Base-by-base conservation (phyloP, 257 asterid genomes). In the Anisodus tanguticus region DNA sequence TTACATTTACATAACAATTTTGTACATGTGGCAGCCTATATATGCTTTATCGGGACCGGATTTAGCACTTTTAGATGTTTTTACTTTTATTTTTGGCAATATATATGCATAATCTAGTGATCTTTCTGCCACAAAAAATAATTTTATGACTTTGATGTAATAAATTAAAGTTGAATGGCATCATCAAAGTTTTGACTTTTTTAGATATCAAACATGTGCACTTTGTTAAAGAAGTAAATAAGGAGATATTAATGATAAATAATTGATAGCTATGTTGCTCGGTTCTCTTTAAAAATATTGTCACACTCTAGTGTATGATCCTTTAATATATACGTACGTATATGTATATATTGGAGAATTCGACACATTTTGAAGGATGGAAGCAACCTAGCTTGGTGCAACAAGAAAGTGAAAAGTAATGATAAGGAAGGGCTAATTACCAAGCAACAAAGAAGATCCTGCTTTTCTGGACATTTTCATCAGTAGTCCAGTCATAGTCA, bases 401-500 rank as follows among this genome's bases (percentile, higher is more conserved):
- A 31, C 35, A 31, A 12, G 1, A 31, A 37, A 31, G 35, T 31
- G 35, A 31, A 64, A 26, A 16, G 62, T 15, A 15, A 13, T 13
- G 60, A 57, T 54, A 54, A 11, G 22, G 54, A 17, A 83, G 26
- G n/a, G 22, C 47, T 10, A 7, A 2, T 85, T 86, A 91, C 93
- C 94, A 91, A 41, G 94, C 95, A 43, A 92, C 87, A 90, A 92
- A 92, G 82, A 91, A 89, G 87, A 91, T 92, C 90, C 91, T 92
- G 95, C 95, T 92, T 71, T 92, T 92, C 85, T 84, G 97, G 88
- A 89, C 86, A 84, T 92, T 91, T 47, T 92, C 97, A 15, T 88
- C 90, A 0, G 95, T 93, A 5, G 93, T 92, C 91, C 91, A 93
- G 68, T 92, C 97, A n/a, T 88, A 92, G 80, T 91, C 94, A 31